phyloP scores from a whole-genome alignment of 2,329 filamentous ascomycete species.

The Monosporascus sp. region DNA sequence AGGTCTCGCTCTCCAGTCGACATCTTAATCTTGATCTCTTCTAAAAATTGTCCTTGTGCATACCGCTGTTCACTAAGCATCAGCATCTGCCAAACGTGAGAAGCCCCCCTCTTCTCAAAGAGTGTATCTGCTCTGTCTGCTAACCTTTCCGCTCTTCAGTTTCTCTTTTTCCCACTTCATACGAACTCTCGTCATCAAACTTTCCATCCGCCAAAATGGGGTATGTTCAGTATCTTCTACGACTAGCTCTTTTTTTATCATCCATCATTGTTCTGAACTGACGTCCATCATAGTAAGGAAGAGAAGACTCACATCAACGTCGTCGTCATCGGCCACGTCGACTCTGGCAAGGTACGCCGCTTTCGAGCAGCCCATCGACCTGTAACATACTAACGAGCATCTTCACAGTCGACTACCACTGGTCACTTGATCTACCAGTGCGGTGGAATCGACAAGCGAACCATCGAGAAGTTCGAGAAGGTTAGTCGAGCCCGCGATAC shows the following conservation, averaged over 20 bases:
- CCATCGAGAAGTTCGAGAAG: slow-evolving; percentile 99
- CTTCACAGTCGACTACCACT: slow-evolving; percentile 39
- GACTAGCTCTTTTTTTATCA: neutral
- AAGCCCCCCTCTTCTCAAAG: slow-evolving; percentile 2
- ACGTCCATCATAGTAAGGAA: slow-evolving; percentile 66
- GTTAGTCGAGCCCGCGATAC: slow-evolving; percentile 46
- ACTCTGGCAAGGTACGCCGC: slow-evolving; percentile 77
- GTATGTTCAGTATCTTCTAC: slow-evolving; percentile 20
- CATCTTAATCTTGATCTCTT: slow-evolving; percentile 18
- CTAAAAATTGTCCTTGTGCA: slow-evolving; percentile 32
- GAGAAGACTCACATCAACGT: slow-evolving; percentile 96
- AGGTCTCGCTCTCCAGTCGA: neutral
- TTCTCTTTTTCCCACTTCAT: slow-evolving; percentile 12
- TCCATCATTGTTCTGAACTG: slow-evolving; percentile 3
- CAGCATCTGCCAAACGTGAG: slow-evolving; percentile 30
- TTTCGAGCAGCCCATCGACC: slow-evolving; percentile 17
- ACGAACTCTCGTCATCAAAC: slow-evolving; percentile 8
- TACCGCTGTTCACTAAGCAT: slow-evolving; percentile 36
- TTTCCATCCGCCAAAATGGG: slow-evolving; percentile 32
- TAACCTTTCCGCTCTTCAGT: slow-evolving; percentile 2
- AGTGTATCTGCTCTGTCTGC: too few species aligned
- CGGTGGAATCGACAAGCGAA: slow-evolving; percentile 99
- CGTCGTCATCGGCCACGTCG: slow-evolving; percentile 94
- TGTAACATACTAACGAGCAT: slow-evolving; percentile 20
- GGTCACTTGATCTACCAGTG: slow-evolving; percentile 99